Evolutionary conservation across 176 grass and related monocot genomes (phyloP), one percentile per base, ranked within the genome.

Genomic region (Ensete ventricosum): DNA sequence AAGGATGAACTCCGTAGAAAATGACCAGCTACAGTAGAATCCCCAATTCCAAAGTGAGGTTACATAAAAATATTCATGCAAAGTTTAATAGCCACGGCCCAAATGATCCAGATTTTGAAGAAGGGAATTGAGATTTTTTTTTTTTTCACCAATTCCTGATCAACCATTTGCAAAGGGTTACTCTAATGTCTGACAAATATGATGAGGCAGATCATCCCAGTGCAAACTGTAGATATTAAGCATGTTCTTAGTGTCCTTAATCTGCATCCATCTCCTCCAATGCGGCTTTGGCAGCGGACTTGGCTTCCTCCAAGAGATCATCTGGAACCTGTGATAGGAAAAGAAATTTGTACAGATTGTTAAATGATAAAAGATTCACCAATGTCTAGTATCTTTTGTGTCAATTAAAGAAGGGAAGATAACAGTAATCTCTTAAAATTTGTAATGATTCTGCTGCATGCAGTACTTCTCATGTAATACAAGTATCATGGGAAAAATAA

Each of bases 181-280:
- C 11, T 21, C 25, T 23, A 64, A 64, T 64, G 63, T 65, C 4
- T 24, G 21, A 25, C 21, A 65, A 65, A 65, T 11, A 65, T 29
- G 63, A 11, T 22, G 21, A 65, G 9, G 24, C 23, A 65, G 11
- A 24, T 21, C 48, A 50, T 20, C 0, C 11, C 2, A 70, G 48
- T 70, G 48, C 20, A 50, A 65, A 21, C 4, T 65, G n/a, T 13
- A 13, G 63, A 27, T 27, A 25, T 12, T 17, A 60, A 20, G 57
- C 57, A 21, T 60, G 17, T 10, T 26, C 24, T 8, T 34, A 17
- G 4, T 21, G 14, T 50, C 29, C 48, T 19, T 70, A 96, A 74
- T 92, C 89, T 53, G 89, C 92, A 78, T 96, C 87, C 92, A 92
- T 96, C 73, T 86, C 92, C 81, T 92, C 89, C 6, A 86, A 64